Evolutionary conservation across 495 filamentous ascomycete species (phyloP), one percentile per base, ranked within the genome.

Genomic region (Aspergillus mulundensis): DNA sequence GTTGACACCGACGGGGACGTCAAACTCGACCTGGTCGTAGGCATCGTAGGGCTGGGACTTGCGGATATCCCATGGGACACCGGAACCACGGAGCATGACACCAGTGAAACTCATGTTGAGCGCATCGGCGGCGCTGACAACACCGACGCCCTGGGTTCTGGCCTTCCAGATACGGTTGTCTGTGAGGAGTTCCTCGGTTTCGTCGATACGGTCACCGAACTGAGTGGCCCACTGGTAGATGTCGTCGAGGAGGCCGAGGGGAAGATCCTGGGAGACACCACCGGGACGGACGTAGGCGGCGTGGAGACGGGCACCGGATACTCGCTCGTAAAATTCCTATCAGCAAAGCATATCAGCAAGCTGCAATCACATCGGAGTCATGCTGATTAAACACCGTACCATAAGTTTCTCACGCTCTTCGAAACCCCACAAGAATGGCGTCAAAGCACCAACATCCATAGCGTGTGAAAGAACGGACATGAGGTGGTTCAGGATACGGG

Each of bases 171-270:
- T 99, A 66, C 95, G 90, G 82, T 99, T 99, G 71, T 99, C 95
- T 15, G 95, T 97, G 42, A 99, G 83, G 68, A 99, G 85, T 72
- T 99, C 95, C 72, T 99, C 95, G 48, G 94, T 97, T 72, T 99
- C 95, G 71, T 99, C 95, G 69, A 99, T 95, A 64, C 95, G 91
- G 80, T 99, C 95, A 64, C 91, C 91, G 66, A 99, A 99, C 75
- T 99, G 95, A 39, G 95, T 99, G 3, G 95, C 95, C 95, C 95
- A 99, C 73, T 97, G 93, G 78, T 97, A 97, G 71, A 99, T 99
- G 74, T 99, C 95, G 68, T 99, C 95, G 18, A 99, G 84, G 32
- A 99, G 86, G 60, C 95, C 95, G 52, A 97, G 56, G 28, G 95
- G 95, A 50, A 99, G 75, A 78, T 99, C 95, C 73, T 96, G 91